Evolutionary conservation across 768 basidiomycete genomes (phyloP).

Genomic region (Serpula lacrymans): DNA sequence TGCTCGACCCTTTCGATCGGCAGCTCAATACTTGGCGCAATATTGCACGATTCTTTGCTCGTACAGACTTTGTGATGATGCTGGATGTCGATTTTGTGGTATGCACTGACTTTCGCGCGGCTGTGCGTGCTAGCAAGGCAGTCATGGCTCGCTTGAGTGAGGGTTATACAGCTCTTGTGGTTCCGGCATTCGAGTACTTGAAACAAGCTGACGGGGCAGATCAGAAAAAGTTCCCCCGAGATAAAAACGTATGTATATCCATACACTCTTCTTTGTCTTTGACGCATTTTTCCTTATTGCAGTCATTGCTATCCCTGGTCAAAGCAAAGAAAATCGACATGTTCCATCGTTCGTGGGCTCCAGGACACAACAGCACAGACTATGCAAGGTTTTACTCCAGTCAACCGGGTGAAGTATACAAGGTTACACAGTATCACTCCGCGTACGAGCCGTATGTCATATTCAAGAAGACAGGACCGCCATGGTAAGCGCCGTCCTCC

Average conservation of each 20-base stretch:
- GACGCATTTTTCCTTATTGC: conserved; percentile 1
- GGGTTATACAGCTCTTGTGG: conserved; percentile 69
- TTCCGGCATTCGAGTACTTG: conserved; percentile 83
- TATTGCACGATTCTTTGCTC: conserved; percentile 76
- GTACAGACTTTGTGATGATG: conserved; percentile 86
- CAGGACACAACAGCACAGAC: conserved; percentile 80
- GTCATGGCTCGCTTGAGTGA: conserved; percentile 42
- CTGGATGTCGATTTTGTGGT: conserved; percentile 86
- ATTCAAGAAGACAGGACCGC: conserved; percentile 70
- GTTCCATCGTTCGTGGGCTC: conserved; percentile 76
- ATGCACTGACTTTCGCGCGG: conserved; percentile 74
- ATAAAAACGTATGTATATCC: conserved; percentile 55
- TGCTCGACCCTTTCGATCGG: conserved; percentile 75
- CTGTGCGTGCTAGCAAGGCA: conserved; percentile 43
- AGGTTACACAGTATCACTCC: conserved; percentile 72
- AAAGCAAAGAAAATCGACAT: conserved; percentile 55
- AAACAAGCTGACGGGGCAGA: conserved; percentile 62
- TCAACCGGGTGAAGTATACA: conserved; percentile 65
- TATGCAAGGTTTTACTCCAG: conserved; percentile 66
- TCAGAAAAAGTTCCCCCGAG: conserved; percentile 55
- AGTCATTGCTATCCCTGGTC: conserved; percentile 61
- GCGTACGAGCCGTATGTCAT: conserved; percentile 90
- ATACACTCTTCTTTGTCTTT: conserved; percentile 1
- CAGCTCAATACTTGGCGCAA: conserved; percentile 93
- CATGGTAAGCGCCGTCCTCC: conserved; percentile 49